Conservation (phyloP, 176 grass and related monocot genomes). For the Tillandsia fasciculata region DNA sequence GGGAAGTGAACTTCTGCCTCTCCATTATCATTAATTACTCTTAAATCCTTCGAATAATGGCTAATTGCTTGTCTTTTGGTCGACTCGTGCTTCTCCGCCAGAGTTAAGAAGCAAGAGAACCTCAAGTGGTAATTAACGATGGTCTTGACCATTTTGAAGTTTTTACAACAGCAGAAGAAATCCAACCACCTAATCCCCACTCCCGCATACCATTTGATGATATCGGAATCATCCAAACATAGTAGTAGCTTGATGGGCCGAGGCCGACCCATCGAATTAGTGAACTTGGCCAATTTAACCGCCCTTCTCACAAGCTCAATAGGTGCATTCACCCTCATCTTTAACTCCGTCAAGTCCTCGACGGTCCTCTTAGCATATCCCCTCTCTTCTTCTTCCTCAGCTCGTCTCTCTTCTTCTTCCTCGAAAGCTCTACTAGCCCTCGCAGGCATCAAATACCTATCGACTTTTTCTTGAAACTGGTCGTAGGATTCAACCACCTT, state of each 20-base stretch:
- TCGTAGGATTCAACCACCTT: slow-evolving; percentile 76
- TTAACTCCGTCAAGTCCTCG: slow-evolving; percentile 74
- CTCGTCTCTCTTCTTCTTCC: slow-evolving; percentile 48
- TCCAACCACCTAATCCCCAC: slow-evolving; percentile 83
- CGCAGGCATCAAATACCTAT: slow-evolving; percentile 54
- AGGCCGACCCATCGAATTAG: slow-evolving; percentile 78
- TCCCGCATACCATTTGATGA: slow-evolving; percentile 92
- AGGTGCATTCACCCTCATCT: slow-evolving; percentile 63
- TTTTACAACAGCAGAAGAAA: slow-evolving; percentile 78
- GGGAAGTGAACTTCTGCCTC: slow-evolving; percentile 50
- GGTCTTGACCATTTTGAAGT: slow-evolving; percentile 87
- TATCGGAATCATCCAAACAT: slow-evolving; percentile 77
- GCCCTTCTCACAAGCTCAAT: slow-evolving; percentile 64
- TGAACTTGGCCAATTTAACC: slow-evolving; percentile 77
- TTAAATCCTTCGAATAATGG: slow-evolving; percentile 87
- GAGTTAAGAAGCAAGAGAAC: slow-evolving; percentile 90
- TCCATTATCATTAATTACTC: slow-evolving; percentile 44
- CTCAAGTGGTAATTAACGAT: slow-evolving; percentile 83
- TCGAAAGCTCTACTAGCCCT: slow-evolving; percentile 27
- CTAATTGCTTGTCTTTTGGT: slow-evolving; percentile 82
- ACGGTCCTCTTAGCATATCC: slow-evolving; percentile 61
- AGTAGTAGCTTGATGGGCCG: slow-evolving; percentile 76
- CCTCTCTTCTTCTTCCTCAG: slow-evolving; percentile 58
- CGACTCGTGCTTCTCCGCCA: slow-evolving; percentile 83
- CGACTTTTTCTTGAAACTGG: slow-evolving; percentile 49